These are phyloP conservation scores for Chaetothyriales sp. DNA, from an alignment of 2,329 filamentous ascomycete species.

Conservation along the genomic window DNA sequence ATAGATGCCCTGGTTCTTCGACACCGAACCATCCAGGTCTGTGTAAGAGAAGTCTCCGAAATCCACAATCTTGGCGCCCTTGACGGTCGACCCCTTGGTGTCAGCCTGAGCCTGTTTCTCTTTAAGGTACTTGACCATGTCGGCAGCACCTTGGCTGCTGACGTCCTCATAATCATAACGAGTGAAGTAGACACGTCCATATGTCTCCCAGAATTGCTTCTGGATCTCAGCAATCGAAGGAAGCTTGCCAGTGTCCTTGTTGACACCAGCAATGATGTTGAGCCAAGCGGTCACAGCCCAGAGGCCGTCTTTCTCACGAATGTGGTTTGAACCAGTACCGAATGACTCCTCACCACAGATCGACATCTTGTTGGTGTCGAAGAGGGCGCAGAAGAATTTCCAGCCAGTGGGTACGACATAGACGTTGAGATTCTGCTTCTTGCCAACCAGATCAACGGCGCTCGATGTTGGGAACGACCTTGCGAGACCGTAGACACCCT, in stretches of 20 bases:
- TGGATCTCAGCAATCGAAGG: constrained; percentile 94
- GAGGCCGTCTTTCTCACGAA: constrained; percentile 95
- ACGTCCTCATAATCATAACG: constrained; percentile 97
- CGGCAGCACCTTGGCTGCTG: constrained; percentile 77
- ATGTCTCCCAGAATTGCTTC: constrained; percentile 89
- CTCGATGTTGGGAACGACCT: constrained; percentile 96
- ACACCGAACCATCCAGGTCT: constrained; percentile 91
- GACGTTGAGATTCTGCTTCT: constrained; percentile 76
- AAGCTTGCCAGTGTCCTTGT: constrained; percentile 48
- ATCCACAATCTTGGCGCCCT: constrained; percentile 68
- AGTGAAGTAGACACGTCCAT: constrained; percentile 97
- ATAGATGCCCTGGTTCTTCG: constrained; percentile 90
- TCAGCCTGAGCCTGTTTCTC: constrained; percentile 56
- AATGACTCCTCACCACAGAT: constrained; percentile 99
- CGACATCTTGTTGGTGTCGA: constrained; percentile 87
- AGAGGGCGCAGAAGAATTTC: constrained; percentile 98
- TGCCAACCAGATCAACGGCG: constrained; percentile 86
- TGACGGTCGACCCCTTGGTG: constrained; percentile 72
- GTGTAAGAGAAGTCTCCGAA: constrained; percentile 97
- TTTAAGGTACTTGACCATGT: constrained; percentile 69
- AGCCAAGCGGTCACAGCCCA: constrained; percentile 97
- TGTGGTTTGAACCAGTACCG: constrained; percentile 95
- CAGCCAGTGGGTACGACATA: constrained; percentile 98
- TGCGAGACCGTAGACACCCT: constrained; percentile 87
- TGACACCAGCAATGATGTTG: constrained; percentile 93